Evolutionary conservation across 345 rosid species (phyloP), one percentile per base, ranked within the genome.

Genomic region (Abelmoschus esculentus): DNA sequence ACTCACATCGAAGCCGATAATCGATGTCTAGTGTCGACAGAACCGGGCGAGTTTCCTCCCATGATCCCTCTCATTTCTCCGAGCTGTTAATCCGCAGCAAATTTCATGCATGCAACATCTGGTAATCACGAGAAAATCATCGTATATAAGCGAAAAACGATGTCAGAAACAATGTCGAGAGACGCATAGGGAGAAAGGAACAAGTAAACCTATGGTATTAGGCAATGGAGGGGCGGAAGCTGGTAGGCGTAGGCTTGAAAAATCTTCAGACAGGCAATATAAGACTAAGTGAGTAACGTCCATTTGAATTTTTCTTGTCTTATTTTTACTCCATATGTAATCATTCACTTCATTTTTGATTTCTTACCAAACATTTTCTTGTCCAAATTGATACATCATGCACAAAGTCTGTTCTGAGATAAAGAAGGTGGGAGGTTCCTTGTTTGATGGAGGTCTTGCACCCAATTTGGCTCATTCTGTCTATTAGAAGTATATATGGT

Each of bases 1-100:
- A 56, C 73, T 70, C 56, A 59, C 73, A 70, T 70, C 15, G 73
- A 70, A 15, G 73, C 66, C 29, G 66, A 26, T 59, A 70, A 59
- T 2, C 66, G 73, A 17, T 59, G 73, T 70, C 73, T 59, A 5
- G 73, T 29, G 12, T 68, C 71, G 12, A 18, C 71, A n/a, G 71
- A 68, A 68, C 50, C 47, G 8, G 73, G 11, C 29, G 14, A 59
- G 57, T 70, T 70, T 22, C 26, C 26, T 22, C 26, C 26, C 26
- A 22, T 22, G 13, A 60, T 34, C 56, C 34, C 72, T 58, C 65
- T 70, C 66, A 70, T 70, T 44, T 70, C 44, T 70, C 28, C 4
- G 58, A 28, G 49, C 22, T 58, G 11, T 42, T 22, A n/a, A 9
- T 40, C 3, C 8, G 66, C 53, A 70, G 47, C 55, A 70, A 15